Base-by-base conservation (phyloP, 2,329 filamentous ascomycete species). In the Chaetomium strumarium region DNA sequence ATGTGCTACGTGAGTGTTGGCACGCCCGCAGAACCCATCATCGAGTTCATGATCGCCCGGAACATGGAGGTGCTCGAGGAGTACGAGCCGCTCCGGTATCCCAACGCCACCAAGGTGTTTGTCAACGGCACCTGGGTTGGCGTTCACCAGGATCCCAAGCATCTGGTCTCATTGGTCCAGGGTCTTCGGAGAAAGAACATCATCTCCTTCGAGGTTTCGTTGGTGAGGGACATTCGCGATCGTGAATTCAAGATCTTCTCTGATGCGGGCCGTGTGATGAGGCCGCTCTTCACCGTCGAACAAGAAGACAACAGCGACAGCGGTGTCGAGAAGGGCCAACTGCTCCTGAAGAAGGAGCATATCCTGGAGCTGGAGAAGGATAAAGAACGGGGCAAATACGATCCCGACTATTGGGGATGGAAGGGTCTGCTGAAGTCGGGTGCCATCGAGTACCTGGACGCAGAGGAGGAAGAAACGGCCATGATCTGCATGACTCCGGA, bases 401-500 rank as follows among this genome's bases (percentile, higher is more conserved):
- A 78, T 31, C 71, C 71, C 1, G 69, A 76, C 30, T 87, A 84
- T 62, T 92, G 88, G 64, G 91, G 90, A 47, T 99, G 95, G 90
- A 83, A 90, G 61, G 88, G 90, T 16, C 76, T 99, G 38, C 83
- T 96, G 40, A 81, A 85, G 53, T 81, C 83, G 12, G 93, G 92
- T 70, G 89, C 90, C 2, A 87, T 99, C 36, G 93, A 99, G 67
- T 97, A 96, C 65, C 81, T 99, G 11, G 93, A 99, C 68, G 93
- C 93, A 0, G 95, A 99, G 67, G 95, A 99, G 75, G 93, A 99
- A 68, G 95, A 99, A 70, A 95, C 90, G 0, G 86, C 93, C 37
- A 99, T 99, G 93, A 99, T 99, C 65, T 90, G 91, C 69, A 99
- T 99, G 92, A 95, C 90, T 0, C 93, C 93, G 0, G 92, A 97